phyloP scores from a whole-genome alignment of 2,329 filamentous ascomycete genomes.

The Monosporascus ibericus region DNA sequence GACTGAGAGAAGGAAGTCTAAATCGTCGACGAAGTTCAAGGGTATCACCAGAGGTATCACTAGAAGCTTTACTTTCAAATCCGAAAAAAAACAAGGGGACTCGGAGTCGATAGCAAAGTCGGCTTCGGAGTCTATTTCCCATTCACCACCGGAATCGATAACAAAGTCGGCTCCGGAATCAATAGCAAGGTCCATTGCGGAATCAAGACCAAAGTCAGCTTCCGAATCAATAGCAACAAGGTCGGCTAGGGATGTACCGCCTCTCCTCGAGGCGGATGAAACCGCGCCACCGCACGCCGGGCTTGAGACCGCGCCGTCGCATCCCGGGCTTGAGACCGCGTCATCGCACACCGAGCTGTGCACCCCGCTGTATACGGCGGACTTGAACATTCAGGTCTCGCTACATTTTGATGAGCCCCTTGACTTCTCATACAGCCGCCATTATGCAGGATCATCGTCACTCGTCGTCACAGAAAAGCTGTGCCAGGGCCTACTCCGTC shows the following conservation, averaged over 20 bases:
- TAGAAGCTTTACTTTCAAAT: constrained; percentile 12
- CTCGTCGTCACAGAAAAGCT: constrained; percentile 40
- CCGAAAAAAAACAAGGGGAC: constrained; percentile 9
- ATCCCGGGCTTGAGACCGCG: constrained; percentile 7
- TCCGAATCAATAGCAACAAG: too few relatives aligned
- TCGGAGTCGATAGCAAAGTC: constrained; percentile 1
- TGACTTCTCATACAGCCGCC: constrained; percentile 36
- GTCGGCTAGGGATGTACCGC: too few relatives aligned
- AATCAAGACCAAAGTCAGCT: too few relatives aligned
- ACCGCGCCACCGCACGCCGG: too few relatives aligned
- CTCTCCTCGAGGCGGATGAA: too few relatives aligned
- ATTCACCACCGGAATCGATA: too few relatives aligned
- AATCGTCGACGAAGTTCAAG: constrained; percentile 13
- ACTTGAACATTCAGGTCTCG: constrained; percentile 36
- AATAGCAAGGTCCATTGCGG: too few relatives aligned
- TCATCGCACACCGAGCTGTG: constrained; percentile 9
- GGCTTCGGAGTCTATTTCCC: too few relatives aligned
- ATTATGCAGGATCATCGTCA: constrained; percentile 39
- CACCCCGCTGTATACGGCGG: constrained; percentile 10
- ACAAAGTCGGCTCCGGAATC: too few relatives aligned
- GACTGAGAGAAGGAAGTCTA: not conserved
- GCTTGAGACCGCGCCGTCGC: not conserved
- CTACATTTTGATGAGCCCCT: constrained; percentile 40
- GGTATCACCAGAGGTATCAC: constrained; percentile 21
- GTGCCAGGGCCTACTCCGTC: constrained; percentile 42